Conservation (phyloP, 768 basidiomycete genomes). For the Trametes coccinea region DNA sequence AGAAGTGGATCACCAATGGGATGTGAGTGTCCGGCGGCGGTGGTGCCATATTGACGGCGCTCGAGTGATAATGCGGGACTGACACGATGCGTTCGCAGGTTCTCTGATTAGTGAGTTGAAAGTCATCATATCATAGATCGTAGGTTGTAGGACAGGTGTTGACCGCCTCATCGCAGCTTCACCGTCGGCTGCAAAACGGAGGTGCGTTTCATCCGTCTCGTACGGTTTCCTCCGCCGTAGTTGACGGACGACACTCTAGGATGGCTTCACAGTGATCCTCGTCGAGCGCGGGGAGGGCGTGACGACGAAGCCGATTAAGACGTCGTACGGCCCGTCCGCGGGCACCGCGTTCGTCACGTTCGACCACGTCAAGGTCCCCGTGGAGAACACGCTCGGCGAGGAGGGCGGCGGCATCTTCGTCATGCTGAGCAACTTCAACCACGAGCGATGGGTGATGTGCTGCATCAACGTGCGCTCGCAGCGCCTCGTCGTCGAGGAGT, state of each 20-base stretch:
- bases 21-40: conserved; percentile 39
- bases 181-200: conserved; percentile 75
- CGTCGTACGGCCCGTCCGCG: conserved; percentile 81
- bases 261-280: conserved; percentile 83
- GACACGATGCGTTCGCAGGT: conserved; percentile 27
- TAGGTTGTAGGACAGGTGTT: neutral
- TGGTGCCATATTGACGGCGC: neutral
- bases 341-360: conserved; percentile 84
- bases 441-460: conserved; percentile 93
- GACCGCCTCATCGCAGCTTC: conserved; percentile 40
- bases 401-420: conserved; percentile 75
- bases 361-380: conserved; percentile 83
- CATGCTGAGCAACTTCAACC: conserved; percentile 81
- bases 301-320: conserved; percentile 84
- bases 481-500: conserved; percentile 75
- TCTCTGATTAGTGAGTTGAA: conserved; percentile 41
- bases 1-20: conserved; percentile 86
- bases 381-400: conserved; percentile 81
- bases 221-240: neutral
- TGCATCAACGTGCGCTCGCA: conserved; percentile 66
- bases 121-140: neutral
- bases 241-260: conserved; percentile 27
- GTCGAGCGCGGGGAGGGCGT: conserved; percentile 81
- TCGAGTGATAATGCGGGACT: neutral
- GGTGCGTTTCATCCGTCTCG: conserved; percentile 27